These are phyloP conservation scores for Lepidium didymum DNA, from an alignment of 345 rosid species.

Conservation along the genomic window DNA sequence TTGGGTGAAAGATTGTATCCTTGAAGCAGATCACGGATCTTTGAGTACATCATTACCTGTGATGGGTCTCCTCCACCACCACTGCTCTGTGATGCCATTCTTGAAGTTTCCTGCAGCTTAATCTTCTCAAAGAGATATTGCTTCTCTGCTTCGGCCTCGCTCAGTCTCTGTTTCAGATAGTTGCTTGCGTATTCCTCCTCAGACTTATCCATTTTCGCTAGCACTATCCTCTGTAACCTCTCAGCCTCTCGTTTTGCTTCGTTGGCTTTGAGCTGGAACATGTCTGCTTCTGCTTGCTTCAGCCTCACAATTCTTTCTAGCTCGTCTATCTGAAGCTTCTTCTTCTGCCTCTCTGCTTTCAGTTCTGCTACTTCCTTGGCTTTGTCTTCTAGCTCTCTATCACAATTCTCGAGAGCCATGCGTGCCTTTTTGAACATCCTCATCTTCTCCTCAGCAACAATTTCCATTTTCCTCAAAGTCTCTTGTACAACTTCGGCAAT, in stretches of 20 bases:
- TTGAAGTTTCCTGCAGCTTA: conserved; percentile 60
- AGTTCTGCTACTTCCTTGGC: conserved; percentile 75
- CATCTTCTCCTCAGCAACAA: conserved; percentile 95
- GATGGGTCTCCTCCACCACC: conserved; percentile 72
- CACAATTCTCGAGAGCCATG: conserved; percentile 65
- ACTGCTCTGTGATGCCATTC: conserved; percentile 21
- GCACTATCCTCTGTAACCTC: conserved; percentile 72
- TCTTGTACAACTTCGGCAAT: conserved; percentile 92
- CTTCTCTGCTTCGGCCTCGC: conserved; percentile 97
- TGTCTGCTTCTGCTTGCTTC: conserved; percentile 92
- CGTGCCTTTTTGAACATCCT: conserved; percentile 86
- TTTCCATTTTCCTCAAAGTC: conserved; percentile 86
- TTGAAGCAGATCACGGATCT: conserved; percentile 53
- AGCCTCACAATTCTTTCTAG: conserved; percentile 87
- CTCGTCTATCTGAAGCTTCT: conserved; percentile 81
- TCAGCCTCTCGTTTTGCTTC: conserved; percentile 92
- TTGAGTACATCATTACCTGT: conserved; percentile 53
- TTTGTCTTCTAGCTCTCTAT: conserved; percentile 85
- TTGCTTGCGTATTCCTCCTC: conserved; percentile 92
- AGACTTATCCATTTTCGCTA: conserved; percentile 79
- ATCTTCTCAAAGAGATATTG: conserved; percentile 92
- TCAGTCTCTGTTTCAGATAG: conserved; percentile 75
- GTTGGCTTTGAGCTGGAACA: conserved; percentile 93
- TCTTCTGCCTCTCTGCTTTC: conserved; percentile 62
- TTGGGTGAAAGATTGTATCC: conserved; percentile 46